phyloP scores from a whole-genome alignment of 176 grass and related monocot genomes.

The Hordeum marinum region DNA sequence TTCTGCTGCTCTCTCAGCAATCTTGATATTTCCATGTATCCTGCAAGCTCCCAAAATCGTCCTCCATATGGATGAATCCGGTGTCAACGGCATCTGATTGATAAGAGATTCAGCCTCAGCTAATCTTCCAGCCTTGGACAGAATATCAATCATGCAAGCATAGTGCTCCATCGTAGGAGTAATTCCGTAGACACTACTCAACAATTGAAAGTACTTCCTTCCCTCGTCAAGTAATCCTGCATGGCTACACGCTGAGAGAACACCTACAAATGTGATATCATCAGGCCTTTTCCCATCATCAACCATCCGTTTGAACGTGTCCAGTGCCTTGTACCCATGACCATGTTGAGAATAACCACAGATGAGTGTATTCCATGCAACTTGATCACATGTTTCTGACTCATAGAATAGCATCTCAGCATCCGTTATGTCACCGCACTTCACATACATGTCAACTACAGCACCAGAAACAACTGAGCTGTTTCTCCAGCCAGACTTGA shows the following conservation, averaged over 20 bases:
- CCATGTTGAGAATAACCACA: constrained; percentile 34
- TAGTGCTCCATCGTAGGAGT: constrained; percentile 29
- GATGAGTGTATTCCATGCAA: constrained; percentile 40
- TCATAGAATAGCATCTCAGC: constrained; percentile 18
- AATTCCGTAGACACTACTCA: constrained; percentile 31
- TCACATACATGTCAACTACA: constrained; percentile 39
- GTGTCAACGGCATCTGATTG: constrained; percentile 12
- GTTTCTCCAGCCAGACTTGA: constrained; percentile 34
- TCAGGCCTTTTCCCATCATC: constrained; percentile 35
- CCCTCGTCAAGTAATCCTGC: constrained; percentile 41
- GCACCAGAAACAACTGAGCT: constrained; percentile 24
- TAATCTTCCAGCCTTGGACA: constrained; percentile 30
- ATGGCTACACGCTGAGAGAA: constrained; percentile 44
- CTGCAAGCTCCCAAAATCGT: constrained; percentile 33
- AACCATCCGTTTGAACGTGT: constrained; percentile 29
- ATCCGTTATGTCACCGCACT: constrained; percentile 29
- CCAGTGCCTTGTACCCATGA: constrained; percentile 21
- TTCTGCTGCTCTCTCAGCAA: constrained; percentile 35
- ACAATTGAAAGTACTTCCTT: constrained; percentile 19
- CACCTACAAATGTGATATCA: constrained; percentile 34
- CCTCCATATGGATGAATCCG: constrained; percentile 34
- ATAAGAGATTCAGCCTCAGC: constrained; percentile 37
- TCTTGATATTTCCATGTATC: constrained; percentile 30
- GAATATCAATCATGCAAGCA: constrained; percentile 27
- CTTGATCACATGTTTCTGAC: constrained; percentile 17